These are phyloP conservation scores for Aspergillus tamarii DNA, from an alignment of 2,329 filamentous ascomycete species.

Conservation along the genomic window DNA sequence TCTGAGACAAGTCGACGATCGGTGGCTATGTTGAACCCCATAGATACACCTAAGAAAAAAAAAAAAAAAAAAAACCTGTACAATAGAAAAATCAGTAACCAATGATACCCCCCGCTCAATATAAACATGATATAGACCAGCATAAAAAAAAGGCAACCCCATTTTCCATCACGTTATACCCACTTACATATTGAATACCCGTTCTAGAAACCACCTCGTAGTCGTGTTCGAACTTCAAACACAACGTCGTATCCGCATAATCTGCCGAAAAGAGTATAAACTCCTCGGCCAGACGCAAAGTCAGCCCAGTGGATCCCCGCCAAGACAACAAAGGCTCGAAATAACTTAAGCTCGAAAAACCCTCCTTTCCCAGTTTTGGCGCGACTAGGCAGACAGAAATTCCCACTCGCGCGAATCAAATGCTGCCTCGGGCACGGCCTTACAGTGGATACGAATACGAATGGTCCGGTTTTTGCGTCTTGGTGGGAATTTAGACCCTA, in stretches of 20 bases:
- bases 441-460: background rate
- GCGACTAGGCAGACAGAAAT: background rate
- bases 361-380: background rate
- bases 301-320: background rate
- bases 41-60: background rate
- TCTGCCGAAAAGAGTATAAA: background rate
- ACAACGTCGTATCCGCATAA: background rate
- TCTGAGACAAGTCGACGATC: slow-evolving; percentile 25
- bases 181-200: background rate
- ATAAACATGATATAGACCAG: background rate
- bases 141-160: background rate
- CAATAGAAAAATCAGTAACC: background rate
- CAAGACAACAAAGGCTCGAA: background rate
- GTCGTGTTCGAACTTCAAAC: background rate
- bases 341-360: background rate
- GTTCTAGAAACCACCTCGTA: background rate
- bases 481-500: background rate
- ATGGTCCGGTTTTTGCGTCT: background rate
- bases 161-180: background rate
- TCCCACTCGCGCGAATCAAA: background rate
- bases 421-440: background rate
- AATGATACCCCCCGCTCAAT: background rate
- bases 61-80: background rate
- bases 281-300: background rate
- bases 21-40: slow-evolving; percentile 18